phyloP scores from a whole-genome alignment of 2,329 filamentous ascomycete genomes.

The Hypoxylon sp. region DNA sequence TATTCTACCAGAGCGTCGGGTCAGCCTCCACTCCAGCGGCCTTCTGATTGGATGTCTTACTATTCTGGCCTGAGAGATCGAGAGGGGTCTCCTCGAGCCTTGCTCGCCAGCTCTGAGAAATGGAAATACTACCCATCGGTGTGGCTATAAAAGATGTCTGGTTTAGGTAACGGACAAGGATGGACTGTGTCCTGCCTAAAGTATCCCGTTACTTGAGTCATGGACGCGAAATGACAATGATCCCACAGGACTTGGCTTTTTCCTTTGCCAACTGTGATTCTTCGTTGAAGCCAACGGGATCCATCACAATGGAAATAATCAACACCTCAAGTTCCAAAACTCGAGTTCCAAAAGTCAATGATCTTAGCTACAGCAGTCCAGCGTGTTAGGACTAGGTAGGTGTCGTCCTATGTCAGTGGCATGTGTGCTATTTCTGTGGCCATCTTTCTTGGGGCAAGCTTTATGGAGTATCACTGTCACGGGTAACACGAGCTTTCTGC shows the following conservation, averaged over 20 bases:
- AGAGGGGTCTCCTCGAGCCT: conserved; percentile 12
- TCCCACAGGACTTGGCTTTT: too few relatives aligned
- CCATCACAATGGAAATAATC: too few relatives aligned
- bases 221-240: too few relatives aligned
- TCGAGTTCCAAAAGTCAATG: too few relatives aligned
- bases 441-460: conserved; percentile 7
- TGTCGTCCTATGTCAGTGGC: conserved; percentile 6
- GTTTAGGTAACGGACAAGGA: background rate
- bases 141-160: too few relatives aligned
- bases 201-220: background rate
- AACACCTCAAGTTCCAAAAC: too few relatives aligned
- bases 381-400: too few relatives aligned
- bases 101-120: conserved; percentile 4
- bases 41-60: conserved; percentile 12
- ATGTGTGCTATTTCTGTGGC: too few relatives aligned
- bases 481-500: conserved; percentile 10
- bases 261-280: too few relatives aligned
- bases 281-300: too few relatives aligned
- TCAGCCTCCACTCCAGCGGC: conserved; percentile 15
- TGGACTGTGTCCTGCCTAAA: background rate
- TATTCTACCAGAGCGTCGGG: conserved; percentile 28
- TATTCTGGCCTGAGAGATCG: conserved; percentile 1
- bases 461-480: conserved; percentile 15
- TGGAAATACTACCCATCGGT: too few relatives aligned
- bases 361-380: too few relatives aligned